Conservation (phyloP, 805 yeast species). For the Wickerhamiella dianesei region DNA sequence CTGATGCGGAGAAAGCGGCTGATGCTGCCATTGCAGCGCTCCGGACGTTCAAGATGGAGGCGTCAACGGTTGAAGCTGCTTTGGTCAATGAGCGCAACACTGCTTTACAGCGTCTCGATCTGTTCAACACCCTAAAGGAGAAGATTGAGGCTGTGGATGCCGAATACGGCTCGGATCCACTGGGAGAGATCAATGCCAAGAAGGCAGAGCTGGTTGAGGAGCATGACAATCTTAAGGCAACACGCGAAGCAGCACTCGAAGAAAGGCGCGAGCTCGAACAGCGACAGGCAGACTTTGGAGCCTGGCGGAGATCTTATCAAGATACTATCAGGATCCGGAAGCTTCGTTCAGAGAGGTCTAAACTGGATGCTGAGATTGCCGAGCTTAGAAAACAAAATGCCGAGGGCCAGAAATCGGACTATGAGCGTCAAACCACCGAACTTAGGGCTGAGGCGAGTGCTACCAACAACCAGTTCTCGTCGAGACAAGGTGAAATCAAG, state of each 20-base stretch:
- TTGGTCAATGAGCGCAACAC: neutral
- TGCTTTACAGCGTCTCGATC: neutral
- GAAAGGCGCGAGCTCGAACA: slow-evolving; percentile 1
- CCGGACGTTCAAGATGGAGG: neutral
- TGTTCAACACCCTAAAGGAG: neutral
- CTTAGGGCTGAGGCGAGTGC: slow-evolving; percentile 38
- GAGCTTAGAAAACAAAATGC: slow-evolving; percentile 45
- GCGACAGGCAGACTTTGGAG: slow-evolving; percentile 32
- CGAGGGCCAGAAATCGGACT: slow-evolving; percentile 43
- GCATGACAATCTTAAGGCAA: neutral
- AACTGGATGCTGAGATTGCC: slow-evolving; percentile 29
- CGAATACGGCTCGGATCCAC: neutral
- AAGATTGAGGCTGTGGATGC: neutral
- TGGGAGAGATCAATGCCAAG: neutral
- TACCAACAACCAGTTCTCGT: slow-evolving; percentile 53
- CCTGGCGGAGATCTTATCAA: slow-evolving; percentile 47
- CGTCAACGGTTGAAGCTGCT: neutral
- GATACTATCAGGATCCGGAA: slow-evolving; percentile 50
- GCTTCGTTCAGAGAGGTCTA: slow-evolving; percentile 29
- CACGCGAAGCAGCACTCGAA: neutral
- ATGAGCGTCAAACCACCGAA: slow-evolving; percentile 42
- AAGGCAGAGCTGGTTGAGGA: neutral
- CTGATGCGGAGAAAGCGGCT: neutral
- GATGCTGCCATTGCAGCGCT: neutral
- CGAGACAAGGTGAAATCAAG: slow-evolving; percentile 71